Conservation (phyloP, 768 basidiomycete species). For the Calvatia gigantea region DNA sequence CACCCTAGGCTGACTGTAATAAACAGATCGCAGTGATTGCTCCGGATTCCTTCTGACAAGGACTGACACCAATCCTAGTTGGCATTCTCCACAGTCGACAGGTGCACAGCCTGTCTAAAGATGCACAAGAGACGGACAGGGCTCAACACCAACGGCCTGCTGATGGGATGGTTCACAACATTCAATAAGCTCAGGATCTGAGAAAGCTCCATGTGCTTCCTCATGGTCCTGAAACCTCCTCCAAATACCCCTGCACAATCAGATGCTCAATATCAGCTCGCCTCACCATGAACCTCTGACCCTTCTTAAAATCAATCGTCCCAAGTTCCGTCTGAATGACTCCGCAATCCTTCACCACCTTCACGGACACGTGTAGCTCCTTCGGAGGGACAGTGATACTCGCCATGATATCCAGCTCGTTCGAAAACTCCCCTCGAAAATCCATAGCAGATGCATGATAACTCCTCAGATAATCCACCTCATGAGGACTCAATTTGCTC, state of each 20-base stretch:
- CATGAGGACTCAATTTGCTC: slow-evolving; percentile 49
- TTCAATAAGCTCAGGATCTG: too few relatives aligned
- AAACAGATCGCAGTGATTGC: neutral
- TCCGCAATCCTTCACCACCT: slow-evolving; percentile 86
- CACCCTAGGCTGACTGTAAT: neutral
- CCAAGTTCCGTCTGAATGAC: slow-evolving; percentile 91
- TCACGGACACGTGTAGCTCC: slow-evolving; percentile 85
- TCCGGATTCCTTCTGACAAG: neutral
- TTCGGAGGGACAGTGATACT: slow-evolving; percentile 81
- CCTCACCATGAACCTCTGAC: slow-evolving; percentile 85
- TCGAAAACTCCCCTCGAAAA: slow-evolving; percentile 80
- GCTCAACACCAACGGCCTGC: neutral
- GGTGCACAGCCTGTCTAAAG: neutral
- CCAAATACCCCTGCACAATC: slow-evolving; percentile 90
- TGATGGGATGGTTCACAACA: too few relatives aligned
- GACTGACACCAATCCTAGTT: too few relatives aligned
- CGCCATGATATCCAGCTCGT: slow-evolving; percentile 85
- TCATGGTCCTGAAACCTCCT: slow-evolving; percentile 56
- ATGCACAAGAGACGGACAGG: too few relatives aligned
- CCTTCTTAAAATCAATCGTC: slow-evolving; percentile 85
- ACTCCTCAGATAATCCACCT: slow-evolving; percentile 70
- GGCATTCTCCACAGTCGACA: neutral
- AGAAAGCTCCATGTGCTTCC: neutral
- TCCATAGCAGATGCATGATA: slow-evolving; percentile 82
- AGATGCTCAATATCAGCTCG: slow-evolving; percentile 90